Base-by-base conservation (phyloP, 202 grass and related monocot species). In the Eragrostis tef region DNA sequence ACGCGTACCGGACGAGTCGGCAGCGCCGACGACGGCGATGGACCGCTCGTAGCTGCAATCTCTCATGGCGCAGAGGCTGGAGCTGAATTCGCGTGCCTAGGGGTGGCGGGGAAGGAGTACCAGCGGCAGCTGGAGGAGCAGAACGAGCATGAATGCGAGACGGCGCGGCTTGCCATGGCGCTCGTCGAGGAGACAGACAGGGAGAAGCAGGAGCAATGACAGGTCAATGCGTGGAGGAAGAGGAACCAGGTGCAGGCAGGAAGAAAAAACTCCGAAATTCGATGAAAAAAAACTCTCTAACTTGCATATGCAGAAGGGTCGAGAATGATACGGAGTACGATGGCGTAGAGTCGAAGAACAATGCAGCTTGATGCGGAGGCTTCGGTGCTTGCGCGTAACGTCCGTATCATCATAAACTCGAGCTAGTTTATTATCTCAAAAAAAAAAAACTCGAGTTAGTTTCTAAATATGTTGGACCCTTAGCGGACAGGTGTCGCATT, bases 141-240 rank as follows among this genome's bases (percentile, higher is more conserved):
- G 78, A 65, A 72, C 20, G 87, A 66, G 49, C 42, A 85, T 0
- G 82, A 89, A 58, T 57, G 82, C 15, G 87, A 89, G 58, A 82
- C 78, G 16, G 87, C 59, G 72, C 71, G 82, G 20, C 46, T 89
- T 8, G 87, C 87, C 78, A 85, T 89, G 82, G 65, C 77, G 78
- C 87, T 89, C 26, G 82, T 85, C 20, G 78, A 89, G 65, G 78
- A 89, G 78, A 25, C 72, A 48, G 87, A 89, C 71, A 59, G 77
- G 57, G 78, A 81, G 82, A 89, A 85, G 87, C 58, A 77, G 58
- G 71, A 85, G 58, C 87, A 81, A 72, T 64, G 58, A 41, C 78
- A 77, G 82, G 78, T 85, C 16, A 72, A 85, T 39, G 82, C 82
- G 9, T 81, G 1, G 82, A 78, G 56, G 65, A 78, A 71, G n/a